phyloP scores from a whole-genome alignment of 2,329 filamentous ascomycete genomes.

The Penicillium sclerotigenum region DNA sequence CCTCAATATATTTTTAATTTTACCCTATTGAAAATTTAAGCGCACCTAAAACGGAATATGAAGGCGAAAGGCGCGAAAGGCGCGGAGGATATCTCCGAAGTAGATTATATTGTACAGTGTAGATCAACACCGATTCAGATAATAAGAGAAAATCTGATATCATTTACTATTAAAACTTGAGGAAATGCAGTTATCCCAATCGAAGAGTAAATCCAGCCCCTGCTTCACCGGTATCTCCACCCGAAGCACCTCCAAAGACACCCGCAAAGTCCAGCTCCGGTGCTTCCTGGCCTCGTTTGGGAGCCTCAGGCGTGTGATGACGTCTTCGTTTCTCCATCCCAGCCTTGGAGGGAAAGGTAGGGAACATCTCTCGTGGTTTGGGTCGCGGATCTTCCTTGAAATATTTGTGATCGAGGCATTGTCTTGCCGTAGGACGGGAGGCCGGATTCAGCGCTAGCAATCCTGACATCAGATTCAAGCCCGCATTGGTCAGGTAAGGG shows the following conservation, averaged over 20 bases:
- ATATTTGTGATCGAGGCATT: constrained; percentile 76
- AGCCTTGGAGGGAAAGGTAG: constrained; percentile 93
- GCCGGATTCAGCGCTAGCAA: constrained; percentile 74
- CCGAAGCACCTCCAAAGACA: constrained; percentile 66
- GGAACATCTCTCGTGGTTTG: constrained; percentile 89
- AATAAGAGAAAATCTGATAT: background rate
- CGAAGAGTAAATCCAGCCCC: constrained; percentile 58
- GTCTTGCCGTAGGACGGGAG: constrained; percentile 64
- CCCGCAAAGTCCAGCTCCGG: constrained; percentile 64
- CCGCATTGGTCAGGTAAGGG: constrained; percentile 73
- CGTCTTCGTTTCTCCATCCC: constrained; percentile 78
- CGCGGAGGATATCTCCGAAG: background rate
- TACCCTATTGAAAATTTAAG: background rate
- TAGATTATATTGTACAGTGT: background rate
- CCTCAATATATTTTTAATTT: background rate
- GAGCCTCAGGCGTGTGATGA: constrained; percentile 76
- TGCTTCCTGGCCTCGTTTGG: constrained; percentile 69
- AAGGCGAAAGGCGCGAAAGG: background rate
- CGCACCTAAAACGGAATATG: background rate
- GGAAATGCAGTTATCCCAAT: constrained; percentile 45
- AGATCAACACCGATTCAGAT: background rate
- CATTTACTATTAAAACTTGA: background rate
- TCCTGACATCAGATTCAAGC: constrained; percentile 64
- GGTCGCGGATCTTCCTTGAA: constrained; percentile 86
- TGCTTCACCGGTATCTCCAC: constrained; percentile 62